A percentile compares a stretch with the other conserved stretches of the same genome.
phyloP scores from a whole-genome alignment of 768 basidiomycete species.

The Solioccasus polychromus region DNA sequence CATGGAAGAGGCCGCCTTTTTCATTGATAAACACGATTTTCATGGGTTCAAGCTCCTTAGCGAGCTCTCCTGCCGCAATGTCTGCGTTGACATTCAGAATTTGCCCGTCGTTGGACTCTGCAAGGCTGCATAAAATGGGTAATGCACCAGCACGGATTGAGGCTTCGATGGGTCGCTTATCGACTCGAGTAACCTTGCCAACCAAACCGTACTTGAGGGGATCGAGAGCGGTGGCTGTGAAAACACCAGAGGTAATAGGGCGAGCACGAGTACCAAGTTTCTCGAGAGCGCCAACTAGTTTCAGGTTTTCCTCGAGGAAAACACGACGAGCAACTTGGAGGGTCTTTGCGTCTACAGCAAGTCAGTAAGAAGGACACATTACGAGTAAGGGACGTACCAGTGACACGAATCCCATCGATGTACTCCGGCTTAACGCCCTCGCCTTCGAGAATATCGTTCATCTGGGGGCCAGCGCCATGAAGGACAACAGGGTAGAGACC shows the following conservation, averaged over 20 bases:
- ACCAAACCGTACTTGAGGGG: constrained; percentile 93
- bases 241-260: constrained; percentile 97
- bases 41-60: constrained; percentile 96
- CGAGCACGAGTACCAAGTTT: constrained; percentile 94
- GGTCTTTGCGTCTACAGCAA: constrained; percentile 77
- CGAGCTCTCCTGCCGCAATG: constrained; percentile 95
- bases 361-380: background rate
- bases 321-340: constrained; percentile 92
- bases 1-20: constrained; percentile 97
- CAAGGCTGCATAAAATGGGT: constrained; percentile 92
- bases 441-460: constrained; percentile 89
- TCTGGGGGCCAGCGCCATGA: constrained; percentile 93
- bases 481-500: constrained; percentile 97
- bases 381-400: constrained; percentile 51
- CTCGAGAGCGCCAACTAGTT: constrained; percentile 90
- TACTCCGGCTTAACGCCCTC: constrained; percentile 96
- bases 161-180: constrained; percentile 96
- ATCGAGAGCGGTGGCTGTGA: constrained; percentile 96
- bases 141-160: constrained; percentile 94
- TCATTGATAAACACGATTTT: constrained; percentile 99
- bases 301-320: constrained; percentile 96
- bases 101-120: constrained; percentile 95
- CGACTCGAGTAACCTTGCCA: constrained; percentile 90
- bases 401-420: constrained; percentile 96
- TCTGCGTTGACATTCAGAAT: constrained; percentile 99